Base-by-base conservation (phyloP, 2,329 filamentous ascomycete species). In the Microsporum ferrugineum region DNA sequence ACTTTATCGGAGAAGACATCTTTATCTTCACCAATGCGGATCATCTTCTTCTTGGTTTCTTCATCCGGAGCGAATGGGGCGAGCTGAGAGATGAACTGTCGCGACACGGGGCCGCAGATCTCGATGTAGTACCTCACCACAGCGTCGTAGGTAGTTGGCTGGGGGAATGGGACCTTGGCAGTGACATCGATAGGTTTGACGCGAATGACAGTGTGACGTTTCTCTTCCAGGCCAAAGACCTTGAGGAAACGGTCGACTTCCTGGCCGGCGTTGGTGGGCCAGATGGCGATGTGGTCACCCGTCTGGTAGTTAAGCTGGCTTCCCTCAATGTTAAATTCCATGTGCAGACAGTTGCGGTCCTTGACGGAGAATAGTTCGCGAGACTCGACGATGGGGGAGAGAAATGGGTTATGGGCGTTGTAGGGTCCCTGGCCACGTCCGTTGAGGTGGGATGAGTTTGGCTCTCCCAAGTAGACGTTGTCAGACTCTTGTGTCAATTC, bases 391-490 rank as follows among this genome's bases (percentile, higher is more conserved):
- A 99, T 95, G 34, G 92, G 91, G 36, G 95, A 92, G 72, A 99
- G 94, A 78, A 89, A 97, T 27, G 94, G 94, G 78, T 96, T 96
- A 80, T 97, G 91, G 58, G 91, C 87, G 72, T 96, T 96, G 83
- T 88, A 97, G 14, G 94, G 94, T 10, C 91, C 91, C 75, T 88
- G 94, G 68, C 87, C 82, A 49, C 78, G 79, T 63, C 89, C 89
- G 71, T 96, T 88, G 63, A 97, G 88, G 71, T 99, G 94, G 79
- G 90, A 89, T 80, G 91, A 91, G 80, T 95, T 96, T 57, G 92
- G 92, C 75, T 99, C 94, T 68, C 94, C 95, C 23, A 99, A 81
- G 73, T 96, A 99, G 63, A 99, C 94, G 60, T 88, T 84, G 64
- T 87, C 79, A 8, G 88, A 87, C 41, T 95, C 88, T 47, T 84